A percentile compares a stretch with the other conserved stretches of the same genome.
Conservation (phyloP, 305 asterid genomes). For the Euphrasia arctica region DNA sequence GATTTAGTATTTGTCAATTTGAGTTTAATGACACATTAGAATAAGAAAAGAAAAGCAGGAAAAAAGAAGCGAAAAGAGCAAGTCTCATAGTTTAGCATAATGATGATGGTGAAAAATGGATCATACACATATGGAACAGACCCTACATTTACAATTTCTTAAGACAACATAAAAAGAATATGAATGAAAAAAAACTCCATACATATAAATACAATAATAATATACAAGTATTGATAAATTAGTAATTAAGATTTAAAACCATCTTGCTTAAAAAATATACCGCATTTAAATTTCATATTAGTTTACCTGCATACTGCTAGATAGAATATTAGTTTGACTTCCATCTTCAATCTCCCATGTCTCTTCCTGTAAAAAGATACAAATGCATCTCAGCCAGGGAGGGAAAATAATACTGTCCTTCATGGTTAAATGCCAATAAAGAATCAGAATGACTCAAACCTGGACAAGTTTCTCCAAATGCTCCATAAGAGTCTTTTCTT, state of each 20-base stretch:
- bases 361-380: constrained; percentile 68
- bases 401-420: constrained; percentile 21
- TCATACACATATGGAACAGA: constrained; percentile 2
- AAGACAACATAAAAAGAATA: background rate
- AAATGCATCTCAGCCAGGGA: constrained; percentile 22
- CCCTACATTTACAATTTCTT: constrained; percentile 10
- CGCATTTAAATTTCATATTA: constrained; percentile 12
- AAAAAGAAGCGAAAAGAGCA: no score
- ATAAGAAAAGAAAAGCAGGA: no score
- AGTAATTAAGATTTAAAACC: background rate
- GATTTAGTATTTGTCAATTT: constrained; percentile 24
- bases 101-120: background rate
- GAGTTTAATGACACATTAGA: constrained; percentile 5
- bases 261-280: constrained; percentile 12
- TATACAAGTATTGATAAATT: background rate
- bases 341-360: constrained; percentile 98
- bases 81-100: no score
- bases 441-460: constrained; percentile 41
- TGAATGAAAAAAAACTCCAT: background rate
- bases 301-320: constrained; percentile 96
- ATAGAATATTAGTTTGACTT: constrained; percentile 83
- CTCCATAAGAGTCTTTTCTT: constrained; percentile 97
- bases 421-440: constrained; percentile 14
- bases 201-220: no score
- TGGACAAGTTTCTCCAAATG: constrained; percentile 92